Base-by-base conservation (phyloP, 2,329 filamentous ascomycete species). In the Podosphaera leucotricha region DNA sequence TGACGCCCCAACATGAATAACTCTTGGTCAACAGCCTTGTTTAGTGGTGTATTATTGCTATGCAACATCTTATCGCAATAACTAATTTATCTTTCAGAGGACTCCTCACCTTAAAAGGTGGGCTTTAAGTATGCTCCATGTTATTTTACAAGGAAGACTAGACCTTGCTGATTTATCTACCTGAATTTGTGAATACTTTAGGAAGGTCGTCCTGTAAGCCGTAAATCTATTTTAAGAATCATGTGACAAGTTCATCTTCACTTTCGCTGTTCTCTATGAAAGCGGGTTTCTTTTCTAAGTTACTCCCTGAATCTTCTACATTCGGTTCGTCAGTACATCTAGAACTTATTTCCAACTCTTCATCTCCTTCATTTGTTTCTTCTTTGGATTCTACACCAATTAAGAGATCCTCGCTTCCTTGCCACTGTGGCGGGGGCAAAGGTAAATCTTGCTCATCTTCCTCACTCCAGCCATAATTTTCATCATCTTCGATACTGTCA, bases 391-490 rank as follows among this genome's bases (percentile, higher is more conserved):
- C 33, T 37, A 8, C 47, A 6, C 43, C 44, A 21, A 75, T 61
- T 30, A 77, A 60, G 38, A 76, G 61, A 53, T 77, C 74, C 53
- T 78, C 73, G 51, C 72, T 77, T 18, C 73, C 74, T 58, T 77
- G 73, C 71, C 72, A 77, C 55, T 77, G 73, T 7, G 72, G 71
- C n/a, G 72, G 72, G 59, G 68, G 68, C 2, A 61, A 62, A 10
- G 73, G 72, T 52, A 75, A 61, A 43, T 68, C 66, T 45, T 70
- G 68, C 46, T 78, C 75, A 52, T 77, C 74, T 38, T 73, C 70
- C 43, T 79, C 71, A 35, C 69, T 70, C 78, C 78, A 84, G 13
- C 76, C 77, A 53, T 81, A 82, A 53, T 80, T 73, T 49, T 82
- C 77, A 47, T 78, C 75, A 15, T 66, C 65, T 50, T 57, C 53